Percentiles rank a stretch among this genome's conserved stretches.
phyloP scores from a whole-genome alignment of 768 basidiomycete genomes.

The Tylopilus sp. region DNA sequence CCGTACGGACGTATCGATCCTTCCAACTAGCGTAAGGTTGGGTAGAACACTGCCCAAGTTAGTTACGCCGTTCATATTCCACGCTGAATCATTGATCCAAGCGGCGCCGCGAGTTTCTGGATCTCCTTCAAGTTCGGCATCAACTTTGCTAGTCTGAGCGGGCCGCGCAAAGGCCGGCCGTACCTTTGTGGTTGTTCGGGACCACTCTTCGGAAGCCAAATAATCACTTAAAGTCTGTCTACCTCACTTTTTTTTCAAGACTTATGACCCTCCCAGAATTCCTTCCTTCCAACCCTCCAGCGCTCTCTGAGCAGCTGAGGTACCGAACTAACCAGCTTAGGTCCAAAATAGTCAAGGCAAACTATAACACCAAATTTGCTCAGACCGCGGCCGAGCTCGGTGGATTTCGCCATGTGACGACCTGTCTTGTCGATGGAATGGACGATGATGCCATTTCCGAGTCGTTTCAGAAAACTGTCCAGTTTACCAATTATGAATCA shows the following conservation, averaged over 20 bases:
- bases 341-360: background rate
- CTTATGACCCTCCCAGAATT: background rate
- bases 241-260: no score
- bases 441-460: background rate
- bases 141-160: no score
- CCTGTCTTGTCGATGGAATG: background rate
- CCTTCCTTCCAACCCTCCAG: background rate
- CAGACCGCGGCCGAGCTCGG: conserved; percentile 2
- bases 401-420: conserved; percentile 1
- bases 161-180: no score
- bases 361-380: conserved; percentile 4
- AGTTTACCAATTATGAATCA: background rate
- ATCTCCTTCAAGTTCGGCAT: no score
- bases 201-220: no score
- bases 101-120: no score
- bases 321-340: background rate
- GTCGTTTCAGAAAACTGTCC: background rate
- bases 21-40: no score
- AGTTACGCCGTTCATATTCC: no score
- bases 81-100: no score
- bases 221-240: no score
- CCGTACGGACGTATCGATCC: no score
- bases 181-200: background rate
- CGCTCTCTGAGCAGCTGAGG: background rate
- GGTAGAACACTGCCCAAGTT: no score